These are phyloP conservation scores for Stropharia rugosoannulata DNA, from an alignment of 768 basidiomycete genomes.

Conservation along the genomic window DNA sequence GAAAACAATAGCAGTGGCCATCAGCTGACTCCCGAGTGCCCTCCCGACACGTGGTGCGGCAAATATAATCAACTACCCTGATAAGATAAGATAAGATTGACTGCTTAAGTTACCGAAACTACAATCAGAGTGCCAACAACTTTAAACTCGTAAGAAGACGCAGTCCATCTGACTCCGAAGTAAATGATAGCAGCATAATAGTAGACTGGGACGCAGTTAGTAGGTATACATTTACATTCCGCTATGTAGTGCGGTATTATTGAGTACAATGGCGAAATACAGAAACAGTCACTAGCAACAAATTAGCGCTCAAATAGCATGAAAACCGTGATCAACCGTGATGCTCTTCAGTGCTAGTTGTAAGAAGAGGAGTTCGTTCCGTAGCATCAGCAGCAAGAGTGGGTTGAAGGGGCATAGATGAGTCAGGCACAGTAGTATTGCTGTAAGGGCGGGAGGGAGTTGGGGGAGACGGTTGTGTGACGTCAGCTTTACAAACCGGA, in stretches of 20 bases:
- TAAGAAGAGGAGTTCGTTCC: conserved; percentile 40
- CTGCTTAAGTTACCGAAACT: too few relatives aligned
- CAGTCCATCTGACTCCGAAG: too few relatives aligned
- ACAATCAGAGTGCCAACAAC: too few relatives aligned
- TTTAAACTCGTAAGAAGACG: too few relatives aligned
- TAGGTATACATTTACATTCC: too few relatives aligned
- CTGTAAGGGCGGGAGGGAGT: conserved; percentile 13
- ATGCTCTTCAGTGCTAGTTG: conserved; percentile 19
- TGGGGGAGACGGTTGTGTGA: conserved; percentile 58
- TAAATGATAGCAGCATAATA: too few relatives aligned
- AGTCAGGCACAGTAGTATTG: conserved; percentile 9
- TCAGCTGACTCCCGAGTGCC: too few relatives aligned
- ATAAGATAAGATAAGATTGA: too few relatives aligned
- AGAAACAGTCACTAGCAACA: background rate
- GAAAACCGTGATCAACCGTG: conserved; percentile 11
- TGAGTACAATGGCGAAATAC: conserved; percentile 4
- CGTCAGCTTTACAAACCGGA: conserved; percentile 90
- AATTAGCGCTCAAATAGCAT: conserved; percentile 3
- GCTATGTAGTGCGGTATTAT: background rate
- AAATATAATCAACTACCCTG: too few relatives aligned
- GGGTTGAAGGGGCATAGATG: conserved; percentile 11
- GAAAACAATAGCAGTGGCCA: background rate
- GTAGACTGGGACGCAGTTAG: too few relatives aligned
- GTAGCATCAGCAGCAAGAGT: conserved; percentile 26
- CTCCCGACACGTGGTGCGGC: too few relatives aligned